These are phyloP conservation scores for Chlamydomonas sphaeroides DNA, from an alignment of 139 green algal species.

Conservation along the genomic window DNA sequence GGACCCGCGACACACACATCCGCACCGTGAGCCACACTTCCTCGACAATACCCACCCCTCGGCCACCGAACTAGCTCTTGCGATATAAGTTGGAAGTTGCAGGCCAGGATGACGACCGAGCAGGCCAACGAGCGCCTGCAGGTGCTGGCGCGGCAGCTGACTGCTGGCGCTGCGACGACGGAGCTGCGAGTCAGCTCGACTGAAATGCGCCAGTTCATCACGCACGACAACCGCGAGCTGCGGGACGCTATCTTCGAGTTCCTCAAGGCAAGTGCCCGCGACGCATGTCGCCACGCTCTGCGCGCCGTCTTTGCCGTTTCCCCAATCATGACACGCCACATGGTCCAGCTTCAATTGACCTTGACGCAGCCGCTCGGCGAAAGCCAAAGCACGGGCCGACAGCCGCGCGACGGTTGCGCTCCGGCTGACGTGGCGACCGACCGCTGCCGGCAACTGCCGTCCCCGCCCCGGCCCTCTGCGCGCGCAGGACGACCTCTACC, in stretches of 20 bases:
- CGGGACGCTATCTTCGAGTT: conserved; percentile 75
- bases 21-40: too few species aligned
- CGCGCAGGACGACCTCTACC: conserved; percentile 78
- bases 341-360: too few species aligned
- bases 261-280: conserved; percentile 66
- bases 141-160: conserved; percentile 59
- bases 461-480: too few species aligned
- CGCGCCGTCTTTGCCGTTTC: too few species aligned
- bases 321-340: too few species aligned
- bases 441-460: too few species aligned
- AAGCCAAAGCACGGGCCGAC: neutral
- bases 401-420: neutral
- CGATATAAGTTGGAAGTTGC: too few species aligned
- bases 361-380: neutral
- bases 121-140: conserved; percentile 35
- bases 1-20: too few species aligned
- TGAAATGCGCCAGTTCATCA: conserved; percentile 57
- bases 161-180: conserved; percentile 19
- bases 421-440: conserved; percentile 8
- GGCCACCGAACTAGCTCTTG: too few species aligned
- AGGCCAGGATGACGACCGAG: neutral
- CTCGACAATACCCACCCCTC: too few species aligned
- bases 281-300: too few species aligned
- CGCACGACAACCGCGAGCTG: conserved; percentile 78
- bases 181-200: neutral